A percentile compares a stretch with the other conserved stretches of the same genome.
Conservation (phyloP, 768 basidiomycete species). For the Xerocomus brunneocitrinus region DNA sequence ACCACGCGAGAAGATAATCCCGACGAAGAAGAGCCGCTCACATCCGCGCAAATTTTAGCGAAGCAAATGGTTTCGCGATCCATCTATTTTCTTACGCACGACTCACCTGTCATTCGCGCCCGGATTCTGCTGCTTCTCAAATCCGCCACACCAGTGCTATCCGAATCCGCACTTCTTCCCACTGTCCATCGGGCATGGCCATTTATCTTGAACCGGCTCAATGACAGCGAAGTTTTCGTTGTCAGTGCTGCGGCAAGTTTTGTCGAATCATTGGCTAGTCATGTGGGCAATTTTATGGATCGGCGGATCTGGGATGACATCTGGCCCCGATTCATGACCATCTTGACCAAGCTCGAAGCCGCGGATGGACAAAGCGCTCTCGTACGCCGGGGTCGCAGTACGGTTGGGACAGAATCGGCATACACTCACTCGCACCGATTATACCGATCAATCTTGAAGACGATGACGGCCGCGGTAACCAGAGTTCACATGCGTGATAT, state of each 20-base stretch:
- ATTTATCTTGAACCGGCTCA: slow-evolving; percentile 81
- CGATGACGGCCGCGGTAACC: slow-evolving; percentile 62
- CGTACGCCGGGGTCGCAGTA: slow-evolving; percentile 46
- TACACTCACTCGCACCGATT: slow-evolving; percentile 81
- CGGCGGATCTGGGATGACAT: slow-evolving; percentile 85
- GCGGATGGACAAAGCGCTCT: slow-evolving; percentile 67
- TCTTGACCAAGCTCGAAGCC: slow-evolving; percentile 58
- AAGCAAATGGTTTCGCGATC: slow-evolving; percentile 85
- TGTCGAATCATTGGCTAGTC: slow-evolving; percentile 62
- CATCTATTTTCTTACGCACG: slow-evolving; percentile 86
- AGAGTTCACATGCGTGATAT: slow-evolving; percentile 68
- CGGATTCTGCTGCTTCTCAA: slow-evolving; percentile 74
- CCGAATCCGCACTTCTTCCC: slow-evolving; percentile 73
- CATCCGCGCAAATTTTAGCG: slow-evolving; percentile 69
- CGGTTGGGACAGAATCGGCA: slow-evolving; percentile 60
- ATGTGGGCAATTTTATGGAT: slow-evolving; percentile 84
- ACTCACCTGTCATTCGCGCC: slow-evolving; percentile 80
- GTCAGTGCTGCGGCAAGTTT: slow-evolving; percentile 70
- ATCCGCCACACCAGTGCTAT: slow-evolving; percentile 67
- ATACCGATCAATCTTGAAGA: slow-evolving; percentile 69
- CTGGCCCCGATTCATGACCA: slow-evolving; percentile 75
- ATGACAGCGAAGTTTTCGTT: slow-evolving; percentile 72
- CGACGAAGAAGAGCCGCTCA: slow-evolving; percentile 48
- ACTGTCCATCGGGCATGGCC: slow-evolving; percentile 90
- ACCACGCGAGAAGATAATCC: slow-evolving; percentile 15